Conservation (phyloP, 2,329 filamentous ascomycete genomes). For the Emmonsiellopsis sp. region DNA sequence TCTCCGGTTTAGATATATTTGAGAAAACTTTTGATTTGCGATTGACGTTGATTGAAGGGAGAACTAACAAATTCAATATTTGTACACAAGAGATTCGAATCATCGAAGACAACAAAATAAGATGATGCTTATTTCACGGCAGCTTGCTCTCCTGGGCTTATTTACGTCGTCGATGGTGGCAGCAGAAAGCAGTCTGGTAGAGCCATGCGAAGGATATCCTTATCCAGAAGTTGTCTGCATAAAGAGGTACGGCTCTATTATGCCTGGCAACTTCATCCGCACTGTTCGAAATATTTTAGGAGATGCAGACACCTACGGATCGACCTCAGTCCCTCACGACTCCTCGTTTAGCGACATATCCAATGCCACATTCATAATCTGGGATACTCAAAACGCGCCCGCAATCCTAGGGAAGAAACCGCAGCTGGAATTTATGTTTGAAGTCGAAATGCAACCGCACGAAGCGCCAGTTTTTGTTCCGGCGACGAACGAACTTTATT, state of each 20-base stretch:
- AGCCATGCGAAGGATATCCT: background rate
- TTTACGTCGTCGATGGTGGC: too few species aligned
- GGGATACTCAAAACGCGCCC: conserved; percentile 26
- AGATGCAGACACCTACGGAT: conserved; percentile 18
- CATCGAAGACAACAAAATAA: too few species aligned
- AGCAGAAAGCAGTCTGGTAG: background rate
- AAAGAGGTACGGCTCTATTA: background rate
- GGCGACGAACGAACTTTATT: conserved; percentile 30
- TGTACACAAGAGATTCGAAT: too few species aligned
- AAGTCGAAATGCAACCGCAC: conserved; percentile 29
- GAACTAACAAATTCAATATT: too few species aligned
- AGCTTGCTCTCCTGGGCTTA: too few species aligned
- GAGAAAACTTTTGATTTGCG: too few species aligned
- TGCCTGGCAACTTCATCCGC: conserved; percentile 23
- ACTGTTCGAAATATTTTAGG: conserved; percentile 16
- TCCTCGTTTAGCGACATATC: conserved; percentile 22
- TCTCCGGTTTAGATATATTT: too few species aligned
- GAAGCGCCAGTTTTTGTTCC: conserved; percentile 36
- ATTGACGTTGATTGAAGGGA: too few species aligned
- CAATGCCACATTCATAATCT: conserved; percentile 30
- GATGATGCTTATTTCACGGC: too few species aligned
- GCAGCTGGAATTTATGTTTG: conserved; percentile 29
- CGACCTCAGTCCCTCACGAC: conserved; percentile 25
- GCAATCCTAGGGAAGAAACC: conserved; percentile 29
- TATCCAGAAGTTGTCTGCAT: background rate